Evolutionary conservation across 1,284 basidiomycete species (phyloP).

Genomic region (Porogramme epimiltina): DNA sequence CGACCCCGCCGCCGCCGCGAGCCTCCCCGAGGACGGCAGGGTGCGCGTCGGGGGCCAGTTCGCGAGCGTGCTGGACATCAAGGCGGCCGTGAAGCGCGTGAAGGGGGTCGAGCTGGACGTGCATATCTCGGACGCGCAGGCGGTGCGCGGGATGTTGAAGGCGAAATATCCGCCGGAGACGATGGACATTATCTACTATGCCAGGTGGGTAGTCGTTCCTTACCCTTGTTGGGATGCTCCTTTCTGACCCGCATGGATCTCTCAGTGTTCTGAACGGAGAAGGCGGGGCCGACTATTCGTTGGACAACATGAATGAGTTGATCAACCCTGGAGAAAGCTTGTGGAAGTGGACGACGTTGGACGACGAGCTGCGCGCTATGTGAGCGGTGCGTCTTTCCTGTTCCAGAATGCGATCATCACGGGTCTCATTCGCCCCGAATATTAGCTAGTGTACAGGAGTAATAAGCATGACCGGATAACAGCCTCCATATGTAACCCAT

Average conservation of each 20-base stretch:
- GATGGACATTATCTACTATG: conserved; percentile 8
- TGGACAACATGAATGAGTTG: conserved; percentile 28
- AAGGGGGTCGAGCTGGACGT: conserved; percentile 8
- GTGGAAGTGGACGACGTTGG: conserved; percentile 33
- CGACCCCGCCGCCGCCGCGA: conserved; percentile 15
- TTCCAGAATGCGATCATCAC: too few species aligned
- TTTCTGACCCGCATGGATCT: too few species aligned
- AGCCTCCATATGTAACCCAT: too few species aligned
- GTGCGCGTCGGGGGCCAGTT: conserved; percentile 24
- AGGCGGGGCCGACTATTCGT: conserved; percentile 29
- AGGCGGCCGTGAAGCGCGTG: conserved; percentile 17
- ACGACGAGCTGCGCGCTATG: conserved; percentile 22
- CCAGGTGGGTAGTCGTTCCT: conserved; percentile 8
- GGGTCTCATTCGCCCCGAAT: too few species aligned
- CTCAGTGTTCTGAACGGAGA: conserved; percentile 26
- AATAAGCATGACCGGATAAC: too few species aligned
- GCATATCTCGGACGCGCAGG: conserved; percentile 18
- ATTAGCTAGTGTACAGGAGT: too few species aligned
- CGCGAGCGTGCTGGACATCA: conserved; percentile 20
- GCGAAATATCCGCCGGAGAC: not conserved
- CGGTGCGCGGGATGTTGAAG: conserved; percentile 14
- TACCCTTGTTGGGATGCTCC: not conserved
- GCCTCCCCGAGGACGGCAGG: conserved; percentile 27
- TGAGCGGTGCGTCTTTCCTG: too few species aligned
- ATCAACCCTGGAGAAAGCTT: conserved; percentile 28